A percentile compares a stretch with the other conserved stretches of the same genome.
These are phyloP conservation scores for Byssothecium circinans DNA, from an alignment of 2,329 filamentous ascomycete genomes.

Conservation along the genomic window DNA sequence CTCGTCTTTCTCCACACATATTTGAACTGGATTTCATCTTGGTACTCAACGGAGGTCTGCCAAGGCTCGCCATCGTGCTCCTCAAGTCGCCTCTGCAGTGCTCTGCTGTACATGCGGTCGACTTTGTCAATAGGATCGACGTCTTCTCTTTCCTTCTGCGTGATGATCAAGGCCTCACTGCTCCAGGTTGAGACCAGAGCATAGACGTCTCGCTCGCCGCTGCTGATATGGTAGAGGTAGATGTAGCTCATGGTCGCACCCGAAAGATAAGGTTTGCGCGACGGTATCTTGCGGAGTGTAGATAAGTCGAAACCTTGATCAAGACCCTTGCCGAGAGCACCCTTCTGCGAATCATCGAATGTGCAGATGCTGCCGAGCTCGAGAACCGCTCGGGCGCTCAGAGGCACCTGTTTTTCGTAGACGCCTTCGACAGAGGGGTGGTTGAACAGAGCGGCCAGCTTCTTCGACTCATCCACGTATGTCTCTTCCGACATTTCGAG, in stretches of 20 bases:
- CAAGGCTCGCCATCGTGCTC: conserved; percentile 70
- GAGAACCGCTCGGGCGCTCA: conserved; percentile 83
- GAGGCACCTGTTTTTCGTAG: conserved; percentile 89
- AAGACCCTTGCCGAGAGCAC: conserved; percentile 87
- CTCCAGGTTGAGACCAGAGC: conserved; percentile 85
- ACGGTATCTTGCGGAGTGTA: conserved; percentile 67
- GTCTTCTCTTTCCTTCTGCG: conserved; percentile 82
- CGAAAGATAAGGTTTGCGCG: conserved; percentile 74
- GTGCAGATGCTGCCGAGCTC: conserved; percentile 89
- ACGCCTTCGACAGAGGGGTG: conserved; percentile 95
- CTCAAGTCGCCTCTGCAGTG: conserved; percentile 65
- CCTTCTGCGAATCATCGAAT: conserved; percentile 86
- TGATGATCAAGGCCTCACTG: conserved; percentile 79
- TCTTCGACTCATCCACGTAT: conserved; percentile 82
- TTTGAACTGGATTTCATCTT: conserved; percentile 82
- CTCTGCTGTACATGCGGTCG: conserved; percentile 81
- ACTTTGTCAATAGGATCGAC: conserved; percentile 86
- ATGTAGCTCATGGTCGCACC: conserved; percentile 77
- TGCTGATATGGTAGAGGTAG: conserved; percentile 88
- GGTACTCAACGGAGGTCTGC: conserved; percentile 83
- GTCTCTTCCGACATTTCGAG: conserved; percentile 85
- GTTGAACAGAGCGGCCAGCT: conserved; percentile 80
- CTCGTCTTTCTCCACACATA: conserved; percentile 85
- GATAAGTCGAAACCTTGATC: conserved; percentile 91
- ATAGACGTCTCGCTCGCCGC: conserved; percentile 90